These are phyloP conservation scores for Limonium bicolor DNA, from an alignment of 148 eudicot genomes.

Conservation along the genomic window DNA sequence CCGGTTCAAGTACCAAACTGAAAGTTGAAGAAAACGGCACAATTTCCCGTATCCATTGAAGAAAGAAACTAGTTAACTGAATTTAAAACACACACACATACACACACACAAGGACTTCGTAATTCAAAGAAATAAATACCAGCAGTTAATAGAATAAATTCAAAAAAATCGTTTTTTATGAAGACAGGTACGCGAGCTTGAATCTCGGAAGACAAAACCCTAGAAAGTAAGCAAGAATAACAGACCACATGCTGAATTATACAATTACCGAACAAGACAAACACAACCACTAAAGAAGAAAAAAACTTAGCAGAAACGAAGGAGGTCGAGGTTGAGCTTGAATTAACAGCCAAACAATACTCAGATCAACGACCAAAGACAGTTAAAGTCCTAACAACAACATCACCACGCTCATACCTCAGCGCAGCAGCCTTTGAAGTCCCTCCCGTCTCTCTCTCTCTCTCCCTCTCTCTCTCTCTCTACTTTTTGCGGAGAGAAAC, in stretches of 20 bases:
- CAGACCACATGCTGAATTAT: background rate
- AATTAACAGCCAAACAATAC: background rate
- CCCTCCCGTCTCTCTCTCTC: slow-evolving; percentile 5
- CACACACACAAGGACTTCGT: too few relatives aligned
- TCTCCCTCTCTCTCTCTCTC: slow-evolving; percentile 1
- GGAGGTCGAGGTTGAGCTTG: slow-evolving; percentile 2
- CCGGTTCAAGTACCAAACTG: background rate
- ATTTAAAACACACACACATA: background rate
- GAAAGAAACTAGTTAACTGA: background rate
- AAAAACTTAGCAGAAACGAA: background rate
- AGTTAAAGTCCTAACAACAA: background rate
- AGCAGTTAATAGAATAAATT: too few relatives aligned
- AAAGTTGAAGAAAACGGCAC: background rate
- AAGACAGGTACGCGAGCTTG: background rate
- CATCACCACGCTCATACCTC: slow-evolving; percentile 5
- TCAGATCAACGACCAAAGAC: background rate
- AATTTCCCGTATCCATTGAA: background rate
- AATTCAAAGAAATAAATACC: too few relatives aligned
- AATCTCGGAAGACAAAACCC: slow-evolving; percentile 1
- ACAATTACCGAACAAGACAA: slow-evolving; percentile 1
- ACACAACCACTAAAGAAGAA: background rate
- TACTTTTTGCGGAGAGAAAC: background rate
- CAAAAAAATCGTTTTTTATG: background rate
- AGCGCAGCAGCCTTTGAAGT: background rate
- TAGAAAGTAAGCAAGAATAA: background rate